Conservation (phyloP, 768 basidiomycete genomes). For the Serendipita sp. region DNA sequence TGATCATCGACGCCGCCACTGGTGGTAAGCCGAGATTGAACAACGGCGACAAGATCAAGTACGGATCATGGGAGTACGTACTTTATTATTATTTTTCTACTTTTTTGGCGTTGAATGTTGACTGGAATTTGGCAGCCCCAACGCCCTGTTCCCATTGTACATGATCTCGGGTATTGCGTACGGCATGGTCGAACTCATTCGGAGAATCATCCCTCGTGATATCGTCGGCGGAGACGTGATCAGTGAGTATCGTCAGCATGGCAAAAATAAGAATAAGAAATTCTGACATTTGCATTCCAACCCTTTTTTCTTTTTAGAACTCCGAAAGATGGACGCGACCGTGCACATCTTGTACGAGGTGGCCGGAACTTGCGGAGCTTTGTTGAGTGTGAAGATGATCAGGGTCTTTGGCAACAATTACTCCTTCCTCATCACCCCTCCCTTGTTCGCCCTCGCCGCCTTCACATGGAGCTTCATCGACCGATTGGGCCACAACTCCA, state of each 20-base stretch:
- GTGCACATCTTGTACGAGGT: slow-evolving; percentile 18
- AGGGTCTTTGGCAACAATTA: slow-evolving; percentile 17
- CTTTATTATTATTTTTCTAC: neutral
- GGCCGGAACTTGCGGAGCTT: slow-evolving; percentile 19
- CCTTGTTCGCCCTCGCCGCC: slow-evolving; percentile 15
- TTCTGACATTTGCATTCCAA: neutral
- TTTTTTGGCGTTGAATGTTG: neutral
- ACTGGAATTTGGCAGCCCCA: neutral
- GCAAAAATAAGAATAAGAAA: no score
- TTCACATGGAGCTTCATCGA: slow-evolving; percentile 13
- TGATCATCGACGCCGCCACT: slow-evolving; percentile 15
- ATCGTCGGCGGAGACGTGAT: slow-evolving; percentile 17
- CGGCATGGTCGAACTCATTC: slow-evolving; percentile 20
- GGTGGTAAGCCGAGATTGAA: neutral
- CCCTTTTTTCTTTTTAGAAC: neutral
- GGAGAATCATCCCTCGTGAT: slow-evolving; percentile 17
- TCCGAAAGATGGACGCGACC: slow-evolving; percentile 16
- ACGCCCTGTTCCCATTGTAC: slow-evolving; percentile 14
- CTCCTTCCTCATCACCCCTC: slow-evolving; percentile 13
- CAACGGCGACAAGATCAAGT: neutral
- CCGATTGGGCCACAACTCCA: neutral
- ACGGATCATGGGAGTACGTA: neutral
- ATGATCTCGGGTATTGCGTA: slow-evolving; percentile 16
- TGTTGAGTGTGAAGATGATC: slow-evolving; percentile 17
- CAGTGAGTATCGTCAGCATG: slow-evolving; percentile 8